Conservation (phyloP, 2,329 filamentous ascomycete species). For the Fusarium acutatum region DNA sequence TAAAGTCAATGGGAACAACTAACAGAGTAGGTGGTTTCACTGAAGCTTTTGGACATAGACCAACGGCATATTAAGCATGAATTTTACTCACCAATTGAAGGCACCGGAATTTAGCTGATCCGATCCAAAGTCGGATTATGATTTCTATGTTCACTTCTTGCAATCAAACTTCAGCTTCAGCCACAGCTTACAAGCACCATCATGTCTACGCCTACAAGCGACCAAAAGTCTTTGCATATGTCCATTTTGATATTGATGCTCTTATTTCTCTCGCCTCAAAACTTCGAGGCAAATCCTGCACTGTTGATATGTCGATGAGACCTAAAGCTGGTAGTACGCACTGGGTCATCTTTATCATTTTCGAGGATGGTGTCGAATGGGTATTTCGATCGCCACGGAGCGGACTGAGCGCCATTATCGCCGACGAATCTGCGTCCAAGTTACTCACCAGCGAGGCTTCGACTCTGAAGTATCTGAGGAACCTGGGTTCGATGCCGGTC, state of each 20-base stretch:
- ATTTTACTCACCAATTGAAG: neutral
- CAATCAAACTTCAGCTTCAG: neutral
- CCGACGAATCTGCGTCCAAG: neutral
- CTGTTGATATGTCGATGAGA: neutral
- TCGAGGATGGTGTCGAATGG: neutral
- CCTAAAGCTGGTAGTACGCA: neutral
- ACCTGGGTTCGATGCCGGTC: fast-evolving
- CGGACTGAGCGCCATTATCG: neutral
- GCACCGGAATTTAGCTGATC: neutral
- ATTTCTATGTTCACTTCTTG: neutral
- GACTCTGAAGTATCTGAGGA: neutral
- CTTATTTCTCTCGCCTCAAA: fast-evolving
- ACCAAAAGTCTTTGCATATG: neutral
- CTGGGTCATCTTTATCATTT: neutral
- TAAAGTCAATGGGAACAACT: too few relatives aligned
- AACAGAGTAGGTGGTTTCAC: neutral
- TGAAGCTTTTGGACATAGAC: neutral
- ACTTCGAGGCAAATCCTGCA: neutral
- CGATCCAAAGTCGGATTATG: neutral
- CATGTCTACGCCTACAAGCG: neutral
- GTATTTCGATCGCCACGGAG: neutral
- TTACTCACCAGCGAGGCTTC: neutral
- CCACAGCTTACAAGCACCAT: neutral
- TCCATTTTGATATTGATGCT: neutral
- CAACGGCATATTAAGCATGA: neutral